Base-by-base conservation (phyloP, 1,284 basidiomycete species). In the Sporisorium exsertum region DNA sequence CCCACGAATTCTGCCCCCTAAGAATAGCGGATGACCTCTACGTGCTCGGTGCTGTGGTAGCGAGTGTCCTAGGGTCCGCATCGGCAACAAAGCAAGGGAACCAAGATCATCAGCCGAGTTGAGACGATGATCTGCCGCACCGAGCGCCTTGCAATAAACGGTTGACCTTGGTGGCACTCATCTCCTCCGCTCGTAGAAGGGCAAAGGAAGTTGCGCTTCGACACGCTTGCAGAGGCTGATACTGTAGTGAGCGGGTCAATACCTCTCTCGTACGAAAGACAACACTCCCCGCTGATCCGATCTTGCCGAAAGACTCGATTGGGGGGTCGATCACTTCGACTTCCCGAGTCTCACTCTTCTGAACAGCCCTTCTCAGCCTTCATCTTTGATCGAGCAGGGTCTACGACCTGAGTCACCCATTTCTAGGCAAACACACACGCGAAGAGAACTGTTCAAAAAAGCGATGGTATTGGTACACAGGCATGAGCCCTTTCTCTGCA, bases 401-500 rank as follows among this genome's bases (percentile, higher is more conserved):
- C n/a, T n/a, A n/a, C n/a, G n/a, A n/a, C n/a, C n/a, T n/a, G n/a
- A n/a, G n/a, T n/a, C 29, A 32, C 45, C 26, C 16, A 9, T 12
- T 16, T 45, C 46, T 47, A 15, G 10, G 15, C n/a, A 52, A 9
- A 33, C 27, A 37, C 51, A 52, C 2, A 35, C 13, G 26, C 9
- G 12, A 1, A 16, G n/a, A n/a, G 32, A 22, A 37, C 16, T 18
- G 7, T 5, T 43, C 40, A 45, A 24, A 16, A 37, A 22, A 9
- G n/a, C 24, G 42, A 52, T 64, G 61, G 61, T 64, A 64, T 64
- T 64, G 61, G 55, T 64, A 64, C 61, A 64, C 47, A 37, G 43
- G 26, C 37, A 42, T 13, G 26, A 13, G 40, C 27, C 18, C 49
- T 33, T 18, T 16, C 10, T 13, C 40, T 42, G 16, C 46, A 15